A percentile compares a stretch with the other conserved stretches of the same genome.
These are phyloP conservation scores for Tuber indicum DNA, from an alignment of 495 filamentous ascomycete species.

Conservation along the genomic window DNA sequence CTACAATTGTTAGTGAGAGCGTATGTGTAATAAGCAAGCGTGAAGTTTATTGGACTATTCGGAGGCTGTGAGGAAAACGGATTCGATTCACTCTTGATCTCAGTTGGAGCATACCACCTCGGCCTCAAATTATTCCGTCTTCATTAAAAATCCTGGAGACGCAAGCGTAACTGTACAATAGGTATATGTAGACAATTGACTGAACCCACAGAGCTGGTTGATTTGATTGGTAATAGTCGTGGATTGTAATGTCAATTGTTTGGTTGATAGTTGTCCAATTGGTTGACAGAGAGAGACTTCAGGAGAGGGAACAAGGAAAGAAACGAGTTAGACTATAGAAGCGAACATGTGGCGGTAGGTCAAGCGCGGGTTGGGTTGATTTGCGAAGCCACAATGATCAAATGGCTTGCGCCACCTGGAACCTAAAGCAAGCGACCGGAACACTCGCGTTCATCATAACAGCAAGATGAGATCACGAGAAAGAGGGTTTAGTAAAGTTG, in stretches of 20 bases:
- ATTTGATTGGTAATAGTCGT: neutral
- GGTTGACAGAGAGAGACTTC: neutral
- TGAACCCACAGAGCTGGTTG: neutral
- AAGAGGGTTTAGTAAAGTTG: neutral
- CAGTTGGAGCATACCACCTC: constrained; percentile 29
- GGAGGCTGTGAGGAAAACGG: constrained; percentile 14
- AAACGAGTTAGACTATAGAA: neutral
- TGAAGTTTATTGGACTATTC: neutral
- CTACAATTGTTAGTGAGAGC: neutral
- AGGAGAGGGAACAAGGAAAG: neutral
- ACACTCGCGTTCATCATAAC: neutral
- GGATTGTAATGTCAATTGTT: neutral
- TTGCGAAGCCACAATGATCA: neutral
- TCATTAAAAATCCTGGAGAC: neutral
- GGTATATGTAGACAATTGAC: neutral
- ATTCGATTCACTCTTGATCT: constrained; percentile 40
- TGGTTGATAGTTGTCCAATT: neutral
- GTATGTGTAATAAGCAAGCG: neutral
- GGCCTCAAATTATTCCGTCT: neutral
- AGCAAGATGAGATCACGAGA: neutral
- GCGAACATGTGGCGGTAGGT: neutral
- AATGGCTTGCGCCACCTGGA: neutral
- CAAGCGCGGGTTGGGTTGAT: neutral
- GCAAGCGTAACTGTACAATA: neutral
- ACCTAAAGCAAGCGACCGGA: neutral